Base-by-base conservation (phyloP, 208 protist genomes). In the Trypanosoma grayi region DNA sequence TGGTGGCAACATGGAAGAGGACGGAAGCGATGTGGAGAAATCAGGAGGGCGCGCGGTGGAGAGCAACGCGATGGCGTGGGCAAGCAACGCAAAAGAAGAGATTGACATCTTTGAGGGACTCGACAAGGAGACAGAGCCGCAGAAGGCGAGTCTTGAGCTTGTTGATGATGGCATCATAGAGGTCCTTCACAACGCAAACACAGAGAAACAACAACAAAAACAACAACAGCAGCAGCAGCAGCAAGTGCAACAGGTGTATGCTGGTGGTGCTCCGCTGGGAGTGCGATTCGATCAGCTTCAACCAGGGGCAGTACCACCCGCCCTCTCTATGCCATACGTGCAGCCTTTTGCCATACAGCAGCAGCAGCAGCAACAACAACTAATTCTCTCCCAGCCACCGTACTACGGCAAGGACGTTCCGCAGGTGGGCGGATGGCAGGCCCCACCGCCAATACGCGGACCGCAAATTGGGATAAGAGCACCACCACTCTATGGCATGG, bases 61-160 rank as follows among this genome's bases (percentile, higher is more conserved):
- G n/a, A 22, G 14, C 2, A 37, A n/a, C 27, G 36, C 7, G 48
- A 25, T 30, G 13, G 40, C 34, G 28, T 70, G 63, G 75, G 28
- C 44, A 20, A 28, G 54, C 6, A 61, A 78, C 27, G 74, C 60
- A 25, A 61, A 66, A 37, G 66, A 73, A 0, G 62, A 66, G 25
- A 60, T 78, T 50, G 72, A 78, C 51, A 78, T 78, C 18, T 78
- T 73, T 52, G 66, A 44, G 14, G 53, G 55, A 43, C 39, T 71
- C n/a, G 33, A 60, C 24, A 60, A 39, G n/a, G 18, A 2, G 13
- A 25, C 31, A 22, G 18, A 37, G 7, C 33, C 8, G 43, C 20
- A 40, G 45, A 31, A 13, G 20, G 28, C 39, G 10, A 9, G 20
- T 14, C 11, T 39, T 16, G 39, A 48, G 16, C 36, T 59, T 28